A percentile compares a stretch with the other conserved stretches of the same genome.
These are phyloP conservation scores for Claviceps humidiphila DNA, from an alignment of 2,329 filamentous ascomycete species.

Conservation along the genomic window DNA sequence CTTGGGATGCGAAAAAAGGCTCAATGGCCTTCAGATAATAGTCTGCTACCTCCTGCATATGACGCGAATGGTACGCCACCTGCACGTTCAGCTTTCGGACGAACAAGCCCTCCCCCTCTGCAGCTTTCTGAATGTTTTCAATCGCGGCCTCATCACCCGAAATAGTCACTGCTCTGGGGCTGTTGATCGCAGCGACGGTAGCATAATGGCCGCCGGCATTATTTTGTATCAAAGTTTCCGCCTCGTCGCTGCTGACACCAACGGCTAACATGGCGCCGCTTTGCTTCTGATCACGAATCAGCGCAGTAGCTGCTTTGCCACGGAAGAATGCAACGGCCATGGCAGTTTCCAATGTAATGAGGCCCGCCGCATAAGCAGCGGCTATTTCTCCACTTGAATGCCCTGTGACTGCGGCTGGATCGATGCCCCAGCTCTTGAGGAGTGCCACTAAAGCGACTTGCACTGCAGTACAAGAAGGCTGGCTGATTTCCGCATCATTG, in stretches of 20 bases:
- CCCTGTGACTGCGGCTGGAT: slow-evolving; percentile 13
- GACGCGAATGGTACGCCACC: slow-evolving; percentile 20
- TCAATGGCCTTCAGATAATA: background rate
- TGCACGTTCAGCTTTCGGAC: slow-evolving; percentile 12
- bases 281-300: background rate
- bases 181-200: slow-evolving; percentile 17
- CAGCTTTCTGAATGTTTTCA: slow-evolving; percentile 12
- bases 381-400: slow-evolving; percentile 22
- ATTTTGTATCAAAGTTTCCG: slow-evolving; percentile 3
- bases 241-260: slow-evolving; percentile 17
- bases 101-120: slow-evolving; percentile 8
- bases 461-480: slow-evolving; percentile 21
- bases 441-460: slow-evolving; percentile 23
- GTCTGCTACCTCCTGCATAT: slow-evolving; percentile 5
- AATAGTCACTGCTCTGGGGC: slow-evolving; percentile 17
- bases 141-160: slow-evolving; percentile 12
- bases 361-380: slow-evolving; percentile 18
- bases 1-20: background rate
- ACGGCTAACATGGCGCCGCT: slow-evolving; percentile 22
- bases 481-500: background rate
- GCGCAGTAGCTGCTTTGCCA: slow-evolving; percentile 16
- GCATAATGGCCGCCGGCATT: slow-evolving; percentile 10
- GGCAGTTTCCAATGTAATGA: slow-evolving; percentile 11
- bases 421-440: slow-evolving; percentile 14
- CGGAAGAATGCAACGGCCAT: background rate